phyloP scores from a whole-genome alignment of 352 stramenopile species.

The Phytophthora capsici region DNA sequence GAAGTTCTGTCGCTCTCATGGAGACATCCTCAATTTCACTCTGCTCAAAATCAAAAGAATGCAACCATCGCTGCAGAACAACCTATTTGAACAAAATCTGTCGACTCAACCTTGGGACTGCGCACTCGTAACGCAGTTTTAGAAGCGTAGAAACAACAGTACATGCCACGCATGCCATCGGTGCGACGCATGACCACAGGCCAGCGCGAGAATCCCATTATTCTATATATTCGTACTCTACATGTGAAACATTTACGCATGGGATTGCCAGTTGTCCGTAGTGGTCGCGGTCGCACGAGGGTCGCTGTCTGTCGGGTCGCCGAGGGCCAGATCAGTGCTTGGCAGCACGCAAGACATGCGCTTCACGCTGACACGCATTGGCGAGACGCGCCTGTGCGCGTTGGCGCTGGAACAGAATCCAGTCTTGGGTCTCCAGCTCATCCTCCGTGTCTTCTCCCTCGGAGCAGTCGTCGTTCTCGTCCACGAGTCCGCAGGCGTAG shows the following conservation, averaged over 20 bases:
- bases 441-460: conserved; percentile 67
- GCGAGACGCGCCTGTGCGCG: conserved; percentile 52
- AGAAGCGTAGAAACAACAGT: neutral
- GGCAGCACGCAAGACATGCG: conserved; percentile 21
- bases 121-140: neutral
- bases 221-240: conserved; percentile 43
- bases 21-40: too few relatives aligned
- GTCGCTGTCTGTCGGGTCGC: neutral
- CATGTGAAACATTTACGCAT: conserved; percentile 31
- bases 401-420: conserved; percentile 65
- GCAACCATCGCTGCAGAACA: too few relatives aligned
- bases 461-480: conserved; percentile 48
- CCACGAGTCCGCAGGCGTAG: conserved; percentile 63
- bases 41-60: too few relatives aligned
- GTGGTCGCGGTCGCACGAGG: conserved; percentile 1
- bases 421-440: conserved; percentile 60
- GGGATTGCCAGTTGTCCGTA: conserved; percentile 6
- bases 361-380: conserved; percentile 49
- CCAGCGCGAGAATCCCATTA: conserved; percentile 27
- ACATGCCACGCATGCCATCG: conserved; percentile 7
- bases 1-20: too few relatives aligned
- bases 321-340: conserved; percentile 27
- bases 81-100: neutral
- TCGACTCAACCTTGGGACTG: neutral
- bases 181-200: conserved; percentile 11